phyloP scores from a whole-genome alignment of 768 basidiomycete species.

The Rossbeevera mucosa region DNA sequence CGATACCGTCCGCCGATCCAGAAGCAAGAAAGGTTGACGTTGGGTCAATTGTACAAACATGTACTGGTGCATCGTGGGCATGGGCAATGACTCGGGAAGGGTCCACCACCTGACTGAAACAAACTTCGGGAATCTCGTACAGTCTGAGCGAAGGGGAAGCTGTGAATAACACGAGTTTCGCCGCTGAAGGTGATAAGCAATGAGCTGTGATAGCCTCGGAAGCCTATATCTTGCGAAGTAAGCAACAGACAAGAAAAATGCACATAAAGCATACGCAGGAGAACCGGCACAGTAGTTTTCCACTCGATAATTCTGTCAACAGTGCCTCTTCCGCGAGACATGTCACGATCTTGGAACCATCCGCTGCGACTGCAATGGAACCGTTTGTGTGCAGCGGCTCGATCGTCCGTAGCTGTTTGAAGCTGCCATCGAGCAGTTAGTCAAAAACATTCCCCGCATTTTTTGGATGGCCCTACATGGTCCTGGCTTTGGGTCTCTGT shows the following conservation, averaged over 20 bases:
- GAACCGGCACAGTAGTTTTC: slow-evolving; percentile 75
- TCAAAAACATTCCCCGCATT: background rate
- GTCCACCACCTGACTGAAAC: slow-evolving; percentile 47
- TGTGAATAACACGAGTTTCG: slow-evolving; percentile 76
- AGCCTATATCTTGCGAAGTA: slow-evolving; percentile 51
- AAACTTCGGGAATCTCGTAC: slow-evolving; percentile 66
- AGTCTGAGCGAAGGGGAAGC: slow-evolving; percentile 76
- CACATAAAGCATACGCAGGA: slow-evolving; percentile 57
- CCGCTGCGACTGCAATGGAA: slow-evolving; percentile 71
- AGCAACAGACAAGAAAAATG: background rate
- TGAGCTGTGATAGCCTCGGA: slow-evolving; percentile 80
- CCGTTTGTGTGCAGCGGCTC: slow-evolving; percentile 86
- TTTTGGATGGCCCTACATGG: slow-evolving; percentile 9
- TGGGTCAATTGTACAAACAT: slow-evolving; percentile 80
- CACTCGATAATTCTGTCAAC: slow-evolving; percentile 73
- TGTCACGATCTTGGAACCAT: slow-evolving; percentile 78
- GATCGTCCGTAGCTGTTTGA: slow-evolving; percentile 69
- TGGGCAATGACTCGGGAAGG: slow-evolving; percentile 73
- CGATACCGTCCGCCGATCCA: slow-evolving; percentile 92
- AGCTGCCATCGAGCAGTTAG: slow-evolving; percentile 41
- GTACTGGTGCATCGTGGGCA: slow-evolving; percentile 92
- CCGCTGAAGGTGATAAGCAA: slow-evolving; percentile 71
- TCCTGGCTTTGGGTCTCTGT: slow-evolving; percentile 48
- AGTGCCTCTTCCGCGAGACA: slow-evolving; percentile 85
- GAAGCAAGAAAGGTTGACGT: slow-evolving; percentile 90